These are phyloP conservation scores for Auricularia heimuer DNA, from an alignment of 768 basidiomycete species.

Conservation along the genomic window DNA sequence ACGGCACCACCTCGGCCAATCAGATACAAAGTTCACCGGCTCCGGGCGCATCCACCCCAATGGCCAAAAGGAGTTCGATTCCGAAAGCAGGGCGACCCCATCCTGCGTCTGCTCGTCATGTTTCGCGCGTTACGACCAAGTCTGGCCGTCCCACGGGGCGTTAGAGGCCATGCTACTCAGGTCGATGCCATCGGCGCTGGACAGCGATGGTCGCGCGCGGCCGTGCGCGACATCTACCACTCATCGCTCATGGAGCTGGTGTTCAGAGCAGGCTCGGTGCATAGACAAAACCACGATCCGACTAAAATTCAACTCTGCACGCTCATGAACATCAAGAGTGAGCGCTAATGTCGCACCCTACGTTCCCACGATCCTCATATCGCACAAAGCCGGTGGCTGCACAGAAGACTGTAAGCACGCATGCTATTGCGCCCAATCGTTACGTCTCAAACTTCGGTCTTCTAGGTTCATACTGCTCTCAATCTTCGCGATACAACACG, in stretches of 20 bases:
- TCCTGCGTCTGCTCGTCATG: neutral
- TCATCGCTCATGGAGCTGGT: slow-evolving; percentile 80
- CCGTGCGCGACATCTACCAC: slow-evolving; percentile 82
- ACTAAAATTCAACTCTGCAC: slow-evolving; percentile 92
- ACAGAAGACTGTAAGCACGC: slow-evolving; percentile 76
- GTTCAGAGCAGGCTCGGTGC: slow-evolving; percentile 75
- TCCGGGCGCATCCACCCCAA: too few species aligned
- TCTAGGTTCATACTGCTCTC: slow-evolving; percentile 91
- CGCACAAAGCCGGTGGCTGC: slow-evolving; percentile 74
- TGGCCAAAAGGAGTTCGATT: too few species aligned
- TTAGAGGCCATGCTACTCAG: slow-evolving; percentile 1
- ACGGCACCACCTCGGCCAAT: too few species aligned
- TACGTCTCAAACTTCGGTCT: neutral
- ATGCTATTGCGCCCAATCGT: neutral
- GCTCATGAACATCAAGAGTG: slow-evolving; percentile 97
- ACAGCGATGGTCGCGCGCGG: slow-evolving; percentile 63
- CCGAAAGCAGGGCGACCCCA: neutral
- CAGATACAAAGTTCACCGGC: too few species aligned
- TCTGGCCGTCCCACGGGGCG: neutral
- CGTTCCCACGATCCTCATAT: slow-evolving; percentile 7
- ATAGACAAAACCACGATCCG: slow-evolving; percentile 80
- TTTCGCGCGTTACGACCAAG: neutral
- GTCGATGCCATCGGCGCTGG: slow-evolving; percentile 26
- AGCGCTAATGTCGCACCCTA: slow-evolving; percentile 23
- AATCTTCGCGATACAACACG: slow-evolving; percentile 88